These are phyloP conservation scores for Macrolepiota dolichaula DNA, from an alignment of 768 basidiomycete species.

Conservation along the genomic window DNA sequence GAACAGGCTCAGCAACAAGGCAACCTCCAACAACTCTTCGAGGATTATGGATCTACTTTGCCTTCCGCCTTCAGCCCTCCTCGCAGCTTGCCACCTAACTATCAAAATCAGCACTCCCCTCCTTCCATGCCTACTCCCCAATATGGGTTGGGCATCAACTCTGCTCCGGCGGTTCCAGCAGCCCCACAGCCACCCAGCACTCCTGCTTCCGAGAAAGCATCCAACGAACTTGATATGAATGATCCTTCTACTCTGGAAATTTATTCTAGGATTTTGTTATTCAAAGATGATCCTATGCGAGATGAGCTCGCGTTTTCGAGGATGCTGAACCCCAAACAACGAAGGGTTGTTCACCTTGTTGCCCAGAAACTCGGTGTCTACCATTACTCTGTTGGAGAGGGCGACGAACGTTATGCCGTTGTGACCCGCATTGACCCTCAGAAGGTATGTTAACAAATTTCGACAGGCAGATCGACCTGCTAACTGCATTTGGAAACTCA, in stretches of 20 bases:
- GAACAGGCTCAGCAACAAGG: constrained; percentile 59
- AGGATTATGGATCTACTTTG: constrained; percentile 70
- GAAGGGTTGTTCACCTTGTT: constrained; percentile 91
- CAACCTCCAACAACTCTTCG: constrained; percentile 51
- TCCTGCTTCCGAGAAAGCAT: constrained; percentile 60
- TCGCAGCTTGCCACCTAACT: constrained; percentile 69
- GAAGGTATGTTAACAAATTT: constrained; percentile 48
- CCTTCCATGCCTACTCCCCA: constrained; percentile 48
- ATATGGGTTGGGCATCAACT: constrained; percentile 40
- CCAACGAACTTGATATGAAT: constrained; percentile 87
- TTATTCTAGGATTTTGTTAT: constrained; percentile 92
- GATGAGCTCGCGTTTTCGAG: constrained; percentile 98
- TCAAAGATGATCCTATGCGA: constrained; percentile 97
- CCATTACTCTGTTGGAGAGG: constrained; percentile 91
- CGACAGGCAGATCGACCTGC: not conserved
- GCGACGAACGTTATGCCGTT: constrained; percentile 90
- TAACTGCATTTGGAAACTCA: constrained; percentile 10
- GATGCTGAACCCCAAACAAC: constrained; percentile 77
- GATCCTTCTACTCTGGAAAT: constrained; percentile 96
- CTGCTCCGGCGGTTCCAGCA: constrained; percentile 48
- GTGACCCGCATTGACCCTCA: constrained; percentile 89
- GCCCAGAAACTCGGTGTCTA: constrained; percentile 96
- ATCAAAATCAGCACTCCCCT: constrained; percentile 68
- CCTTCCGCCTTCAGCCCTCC: constrained; percentile 63
- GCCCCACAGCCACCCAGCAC: constrained; percentile 57